Percentiles rank a stretch among this genome's conserved stretches.
Evolutionary conservation across 2,329 filamentous ascomycete genomes (phyloP).

Genomic region (Fusarium annulatum): DNA sequence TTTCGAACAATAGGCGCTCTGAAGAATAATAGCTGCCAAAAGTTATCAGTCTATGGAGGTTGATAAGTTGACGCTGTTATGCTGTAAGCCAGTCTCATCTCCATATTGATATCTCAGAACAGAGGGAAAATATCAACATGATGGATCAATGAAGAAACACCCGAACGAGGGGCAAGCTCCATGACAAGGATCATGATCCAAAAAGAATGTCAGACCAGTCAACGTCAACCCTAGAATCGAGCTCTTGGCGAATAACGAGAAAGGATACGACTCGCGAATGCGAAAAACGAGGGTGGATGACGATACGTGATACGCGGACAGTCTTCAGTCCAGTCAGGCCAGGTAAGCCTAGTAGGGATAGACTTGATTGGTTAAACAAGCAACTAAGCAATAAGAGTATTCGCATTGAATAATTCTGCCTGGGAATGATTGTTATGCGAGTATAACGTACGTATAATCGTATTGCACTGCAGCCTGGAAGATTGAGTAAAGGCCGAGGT

Average conservation of each 20-base stretch:
- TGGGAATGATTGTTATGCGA: not conserved
- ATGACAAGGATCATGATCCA: not conserved
- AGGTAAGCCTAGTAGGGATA: not conserved
- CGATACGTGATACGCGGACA: constrained; percentile 22
- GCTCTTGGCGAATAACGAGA: constrained; percentile 4
- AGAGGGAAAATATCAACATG: not conserved
- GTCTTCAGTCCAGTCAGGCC: not conserved
- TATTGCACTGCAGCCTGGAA: not conserved
- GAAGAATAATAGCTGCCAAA: not conserved
- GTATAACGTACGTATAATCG: not conserved
- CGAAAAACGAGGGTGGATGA: not conserved
- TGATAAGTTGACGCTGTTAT: not conserved
- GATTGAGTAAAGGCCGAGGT: not conserved
- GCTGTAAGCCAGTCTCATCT: not conserved
- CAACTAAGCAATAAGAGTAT: not conserved
- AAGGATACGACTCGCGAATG: constrained; percentile 4
- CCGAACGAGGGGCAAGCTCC: not conserved
- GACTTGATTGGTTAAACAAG: not conserved
- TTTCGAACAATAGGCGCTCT: not conserved
- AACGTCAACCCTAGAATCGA: not conserved
- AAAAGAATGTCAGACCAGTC: not conserved
- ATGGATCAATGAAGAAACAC: not conserved
- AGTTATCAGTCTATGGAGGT: no score
- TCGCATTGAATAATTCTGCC: not conserved
- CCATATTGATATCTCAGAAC: not conserved